A percentile compares a stretch with the other conserved stretches of the same genome.
These are phyloP conservation scores for Pestalotiopsis sp. DNA, from an alignment of 2,329 filamentous ascomycete genomes.

Conservation along the genomic window DNA sequence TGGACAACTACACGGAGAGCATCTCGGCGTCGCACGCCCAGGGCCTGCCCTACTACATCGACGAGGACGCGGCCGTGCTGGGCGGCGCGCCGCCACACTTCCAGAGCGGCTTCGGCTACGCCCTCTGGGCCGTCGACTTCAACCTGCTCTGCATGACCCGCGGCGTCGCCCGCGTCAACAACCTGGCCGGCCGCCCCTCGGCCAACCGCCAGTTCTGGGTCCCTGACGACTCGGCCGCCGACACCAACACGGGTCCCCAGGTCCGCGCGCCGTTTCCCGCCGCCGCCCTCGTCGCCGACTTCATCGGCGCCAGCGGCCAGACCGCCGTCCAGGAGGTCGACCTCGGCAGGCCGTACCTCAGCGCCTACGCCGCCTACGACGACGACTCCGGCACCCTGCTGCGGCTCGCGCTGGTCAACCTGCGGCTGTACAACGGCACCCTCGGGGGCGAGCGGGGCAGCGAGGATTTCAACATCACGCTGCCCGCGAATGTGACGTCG, in stretches of 20 bases:
- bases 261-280: conserved; percentile 21
- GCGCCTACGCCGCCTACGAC: conserved; percentile 16
- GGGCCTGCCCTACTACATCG: conserved; percentile 11
- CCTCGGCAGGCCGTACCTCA: conserved; percentile 2
- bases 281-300: conserved; percentile 22
- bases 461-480: background rate
- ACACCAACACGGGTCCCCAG: conserved; percentile 17
- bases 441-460: background rate
- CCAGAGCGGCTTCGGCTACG: conserved; percentile 34
- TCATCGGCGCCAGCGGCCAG: conserved; percentile 18
- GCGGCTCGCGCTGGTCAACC: conserved; percentile 15
- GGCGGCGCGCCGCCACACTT: conserved; percentile 15
- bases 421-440: conserved; percentile 10
- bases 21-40: conserved; percentile 1
- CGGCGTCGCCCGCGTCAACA: conserved; percentile 20
- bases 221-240: conserved; percentile 8
- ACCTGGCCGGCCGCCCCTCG: conserved; percentile 18
- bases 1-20: background rate
- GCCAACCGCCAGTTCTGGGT: conserved; percentile 21
- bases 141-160: conserved; percentile 22
- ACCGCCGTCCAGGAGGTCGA: conserved; percentile 8
- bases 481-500: background rate
- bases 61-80: conserved; percentile 10
- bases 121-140: conserved; percentile 40
- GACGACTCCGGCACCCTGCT: background rate